Evolutionary conservation across 73 alveolate species (phyloP).

Genomic region (Stentor coeruleus): DNA sequence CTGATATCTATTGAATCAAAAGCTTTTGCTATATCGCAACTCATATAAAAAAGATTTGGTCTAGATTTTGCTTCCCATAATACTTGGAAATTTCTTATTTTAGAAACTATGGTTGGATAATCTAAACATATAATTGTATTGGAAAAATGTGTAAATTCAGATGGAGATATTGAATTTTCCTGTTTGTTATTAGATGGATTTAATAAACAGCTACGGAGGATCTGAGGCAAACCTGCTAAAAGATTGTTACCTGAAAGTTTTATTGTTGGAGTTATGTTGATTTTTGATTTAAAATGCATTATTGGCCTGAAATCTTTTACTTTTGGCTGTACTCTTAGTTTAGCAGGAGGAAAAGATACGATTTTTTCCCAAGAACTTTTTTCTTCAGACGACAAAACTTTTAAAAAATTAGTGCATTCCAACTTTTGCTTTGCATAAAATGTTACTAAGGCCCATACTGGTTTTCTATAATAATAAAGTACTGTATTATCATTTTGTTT

Average conservation of each 20-base stretch:
- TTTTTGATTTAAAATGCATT: conserved; percentile 11
- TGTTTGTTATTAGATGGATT: background rate
- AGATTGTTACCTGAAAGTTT: conserved; percentile 7
- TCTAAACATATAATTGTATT: background rate
- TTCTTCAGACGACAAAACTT: background rate
- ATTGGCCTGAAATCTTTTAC: conserved; percentile 14
- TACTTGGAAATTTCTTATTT: background rate
- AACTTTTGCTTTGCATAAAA: background rate
- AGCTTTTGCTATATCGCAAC: conserved; percentile 10
- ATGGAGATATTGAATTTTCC: too few species aligned
- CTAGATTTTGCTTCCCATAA: background rate
- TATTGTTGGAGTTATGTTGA: background rate
- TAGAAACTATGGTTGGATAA: background rate
- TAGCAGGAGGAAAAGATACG: conserved; percentile 9
- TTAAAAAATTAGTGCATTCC: background rate
- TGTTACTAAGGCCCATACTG: conserved; percentile 12
- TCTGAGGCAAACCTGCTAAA: conserved; percentile 1
- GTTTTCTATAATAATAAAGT: conserved; percentile 7
- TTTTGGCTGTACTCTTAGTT: conserved; percentile 20
- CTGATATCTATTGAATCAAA: background rate
- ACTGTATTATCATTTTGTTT: background rate
- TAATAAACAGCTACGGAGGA: background rate
- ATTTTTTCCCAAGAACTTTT: background rate
- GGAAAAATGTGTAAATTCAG: too few species aligned
- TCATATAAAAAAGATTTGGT: conserved; percentile 11